Conservation (phyloP, 768 basidiomycete species). For the Erythrobasidium yunnanense region DNA sequence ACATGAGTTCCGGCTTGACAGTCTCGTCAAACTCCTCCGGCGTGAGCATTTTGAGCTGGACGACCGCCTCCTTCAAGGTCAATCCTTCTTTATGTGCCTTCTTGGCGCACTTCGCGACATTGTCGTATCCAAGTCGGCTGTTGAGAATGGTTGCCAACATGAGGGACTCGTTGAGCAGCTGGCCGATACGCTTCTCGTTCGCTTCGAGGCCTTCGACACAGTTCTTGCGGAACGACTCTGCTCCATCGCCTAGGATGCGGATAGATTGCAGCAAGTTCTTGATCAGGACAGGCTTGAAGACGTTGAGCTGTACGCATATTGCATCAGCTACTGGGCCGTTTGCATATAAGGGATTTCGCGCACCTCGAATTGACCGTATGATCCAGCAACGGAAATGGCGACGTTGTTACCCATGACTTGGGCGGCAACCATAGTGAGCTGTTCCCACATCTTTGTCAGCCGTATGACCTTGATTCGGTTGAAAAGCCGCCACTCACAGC, state of each 20-base stretch:
- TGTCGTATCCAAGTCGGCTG: slow-evolving; percentile 91
- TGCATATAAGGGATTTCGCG: slow-evolving; percentile 31
- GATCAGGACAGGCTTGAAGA: slow-evolving; percentile 98
- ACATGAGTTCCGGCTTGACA: slow-evolving; percentile 69
- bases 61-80: slow-evolving; percentile 88
- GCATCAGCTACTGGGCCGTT: no score
- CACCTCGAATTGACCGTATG: slow-evolving; percentile 95
- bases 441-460: no score
- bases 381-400: slow-evolving; percentile 77
- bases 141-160: slow-evolving; percentile 98
- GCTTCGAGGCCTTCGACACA: slow-evolving; percentile 93
- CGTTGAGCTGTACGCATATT: slow-evolving; percentile 61
- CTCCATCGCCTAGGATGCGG: slow-evolving; percentile 83
- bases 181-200: slow-evolving; percentile 83
- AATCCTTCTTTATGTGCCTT: slow-evolving; percentile 99
- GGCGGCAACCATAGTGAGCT: slow-evolving; percentile 98
- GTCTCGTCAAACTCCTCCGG: slow-evolving; percentile 87
- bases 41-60: slow-evolving; percentile 71
- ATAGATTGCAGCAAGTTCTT: slow-evolving; percentile 96
- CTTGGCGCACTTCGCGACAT: slow-evolving; percentile 97
- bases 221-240: slow-evolving; percentile 90
- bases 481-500: no score
- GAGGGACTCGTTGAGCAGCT: slow-evolving; percentile 81
- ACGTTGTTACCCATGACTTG: slow-evolving; percentile 99
- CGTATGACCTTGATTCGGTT: no score